phyloP scores from a whole-genome alignment of 2,329 filamentous ascomycete species.

The Alternaria incomplexa region DNA sequence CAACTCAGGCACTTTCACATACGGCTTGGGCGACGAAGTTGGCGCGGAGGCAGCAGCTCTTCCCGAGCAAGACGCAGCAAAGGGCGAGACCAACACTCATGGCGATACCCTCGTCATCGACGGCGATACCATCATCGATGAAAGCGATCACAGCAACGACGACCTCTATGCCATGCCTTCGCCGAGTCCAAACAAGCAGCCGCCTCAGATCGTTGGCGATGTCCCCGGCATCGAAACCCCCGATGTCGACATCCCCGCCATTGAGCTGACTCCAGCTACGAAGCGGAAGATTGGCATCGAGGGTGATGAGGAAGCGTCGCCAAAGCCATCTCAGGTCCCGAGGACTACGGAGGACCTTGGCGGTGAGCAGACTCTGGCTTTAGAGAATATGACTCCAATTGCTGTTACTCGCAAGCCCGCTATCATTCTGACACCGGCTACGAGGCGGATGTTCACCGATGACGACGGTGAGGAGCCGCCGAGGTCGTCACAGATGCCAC shows the following conservation, averaged over 20 bases:
- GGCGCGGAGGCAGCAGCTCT: not conserved
- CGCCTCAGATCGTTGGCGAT: not conserved
- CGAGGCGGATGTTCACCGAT: not conserved
- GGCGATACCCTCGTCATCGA: not conserved
- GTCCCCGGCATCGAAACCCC: not conserved
- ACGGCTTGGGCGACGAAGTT: not conserved
- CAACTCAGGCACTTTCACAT: not conserved
- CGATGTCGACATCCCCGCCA: not conserved
- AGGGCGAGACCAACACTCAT: not conserved
- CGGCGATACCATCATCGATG: not conserved
- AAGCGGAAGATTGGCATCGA: not conserved
- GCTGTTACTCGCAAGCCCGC: not conserved
- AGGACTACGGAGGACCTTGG: not conserved
- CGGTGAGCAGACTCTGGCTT: not conserved
- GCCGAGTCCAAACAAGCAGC: not conserved
- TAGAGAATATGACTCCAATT: not conserved
- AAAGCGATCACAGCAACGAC: not conserved
- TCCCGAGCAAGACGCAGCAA: fast-evolving
- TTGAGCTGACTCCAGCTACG: not conserved
- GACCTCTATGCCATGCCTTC: not conserved
- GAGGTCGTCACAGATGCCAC: not conserved
- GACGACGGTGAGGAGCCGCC: not conserved
- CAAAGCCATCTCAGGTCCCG: not conserved
- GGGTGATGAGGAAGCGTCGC: not conserved
- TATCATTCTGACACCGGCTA: not conserved